Evolutionary conservation across 139 green algal species (phyloP).

Genomic region (Tetradesmus obliquus): DNA sequence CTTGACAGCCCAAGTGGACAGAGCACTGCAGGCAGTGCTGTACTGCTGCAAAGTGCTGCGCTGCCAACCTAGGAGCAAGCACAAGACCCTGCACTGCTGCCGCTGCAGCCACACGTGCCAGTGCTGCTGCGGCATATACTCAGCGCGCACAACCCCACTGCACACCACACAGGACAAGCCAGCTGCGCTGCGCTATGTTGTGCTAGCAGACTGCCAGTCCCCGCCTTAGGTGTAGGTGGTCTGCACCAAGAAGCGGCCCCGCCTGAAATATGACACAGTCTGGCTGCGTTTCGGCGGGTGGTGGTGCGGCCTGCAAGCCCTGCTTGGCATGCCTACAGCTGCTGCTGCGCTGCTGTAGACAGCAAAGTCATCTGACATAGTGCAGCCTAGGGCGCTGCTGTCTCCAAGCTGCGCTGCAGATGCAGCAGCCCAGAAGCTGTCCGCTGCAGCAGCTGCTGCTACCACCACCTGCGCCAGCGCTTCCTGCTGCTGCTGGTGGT

Average conservation of each 20-base stretch:
- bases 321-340: background rate
- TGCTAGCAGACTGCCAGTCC: background rate
- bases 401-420: background rate
- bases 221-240: background rate
- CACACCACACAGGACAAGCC: background rate
- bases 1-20: too few relatives aligned
- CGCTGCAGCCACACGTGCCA: too few relatives aligned
- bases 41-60: background rate
- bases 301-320: background rate
- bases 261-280: constrained; percentile 37
- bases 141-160: background rate
- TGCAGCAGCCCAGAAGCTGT: constrained; percentile 2
- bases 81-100: background rate
- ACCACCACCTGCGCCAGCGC: background rate
- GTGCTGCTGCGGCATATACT: background rate
- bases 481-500: background rate
- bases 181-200: background rate
- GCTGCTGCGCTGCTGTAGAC: background rate
- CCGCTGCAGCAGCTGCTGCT: background rate
- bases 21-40: background rate
- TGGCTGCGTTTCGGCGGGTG: background rate
- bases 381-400: background rate
- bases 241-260: constrained; percentile 34
- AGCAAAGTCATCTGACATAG: background rate
- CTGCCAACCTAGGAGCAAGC: background rate